Evolutionary conservation across 108 stramenopile species (phyloP).

Genomic region (Thalassiosira profunda): DNA sequence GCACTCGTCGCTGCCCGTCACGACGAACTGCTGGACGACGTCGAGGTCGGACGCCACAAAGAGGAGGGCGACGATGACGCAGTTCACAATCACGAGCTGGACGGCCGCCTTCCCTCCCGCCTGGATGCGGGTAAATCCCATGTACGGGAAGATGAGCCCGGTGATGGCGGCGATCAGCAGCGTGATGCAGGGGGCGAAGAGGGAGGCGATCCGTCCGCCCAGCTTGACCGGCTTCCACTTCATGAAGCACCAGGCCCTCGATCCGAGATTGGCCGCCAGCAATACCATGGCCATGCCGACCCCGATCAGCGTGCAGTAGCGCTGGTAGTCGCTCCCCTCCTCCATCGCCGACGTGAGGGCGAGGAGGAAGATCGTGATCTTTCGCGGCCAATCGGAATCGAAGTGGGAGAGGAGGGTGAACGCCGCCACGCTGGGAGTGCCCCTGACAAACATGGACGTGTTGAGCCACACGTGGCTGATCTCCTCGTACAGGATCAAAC

Average conservation of each 20-base stretch:
- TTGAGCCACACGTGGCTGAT: slow-evolving; percentile 64
- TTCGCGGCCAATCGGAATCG: slow-evolving; percentile 66
- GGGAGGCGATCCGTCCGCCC: slow-evolving; percentile 12
- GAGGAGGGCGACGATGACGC: slow-evolving; percentile 52
- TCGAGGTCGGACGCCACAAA: slow-evolving; percentile 70
- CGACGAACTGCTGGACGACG: slow-evolving; percentile 55
- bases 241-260: slow-evolving; percentile 71
- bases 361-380: slow-evolving; percentile 46
- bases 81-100: slow-evolving; percentile 51
- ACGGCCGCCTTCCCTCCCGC: slow-evolving; percentile 73
- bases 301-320: slow-evolving; percentile 50
- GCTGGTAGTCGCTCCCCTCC: slow-evolving; percentile 29
- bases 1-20: slow-evolving; percentile 61
- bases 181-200: slow-evolving; percentile 43
- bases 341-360: slow-evolving; percentile 41
- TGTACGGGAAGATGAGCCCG: slow-evolving; percentile 66
- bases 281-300: slow-evolving; percentile 52
- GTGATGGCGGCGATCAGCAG: slow-evolving; percentile 51
- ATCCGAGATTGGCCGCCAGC: slow-evolving; percentile 70
- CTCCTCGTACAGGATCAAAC: slow-evolving; percentile 69
- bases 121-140: slow-evolving; percentile 60
- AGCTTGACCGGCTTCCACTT: slow-evolving; percentile 59
- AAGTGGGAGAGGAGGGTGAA: slow-evolving; percentile 36
- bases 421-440: slow-evolving; percentile 66
- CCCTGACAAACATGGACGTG: slow-evolving; percentile 57